Evolutionary conservation across 2,329 filamentous ascomycete genomes (phyloP).

Genomic region (Didymella pinodella): DNA sequence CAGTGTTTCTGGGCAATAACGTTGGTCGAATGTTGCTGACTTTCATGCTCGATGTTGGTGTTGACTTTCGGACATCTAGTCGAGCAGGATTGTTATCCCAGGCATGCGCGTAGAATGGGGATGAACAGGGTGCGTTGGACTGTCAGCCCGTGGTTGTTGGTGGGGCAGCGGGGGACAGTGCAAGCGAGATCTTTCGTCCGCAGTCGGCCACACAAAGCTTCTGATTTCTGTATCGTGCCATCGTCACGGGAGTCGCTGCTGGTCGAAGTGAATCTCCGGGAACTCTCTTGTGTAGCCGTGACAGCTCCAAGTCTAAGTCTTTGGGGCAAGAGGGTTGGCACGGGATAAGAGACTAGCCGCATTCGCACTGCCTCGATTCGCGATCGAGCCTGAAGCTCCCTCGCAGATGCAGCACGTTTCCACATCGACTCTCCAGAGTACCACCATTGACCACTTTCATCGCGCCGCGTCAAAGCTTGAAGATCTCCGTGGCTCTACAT

Average conservation of each 20-base stretch:
- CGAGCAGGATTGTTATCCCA: background rate
- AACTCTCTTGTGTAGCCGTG: no score
- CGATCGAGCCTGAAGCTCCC: no score
- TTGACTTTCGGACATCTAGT: no score
- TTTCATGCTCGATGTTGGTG: background rate
- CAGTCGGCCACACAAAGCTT: background rate
- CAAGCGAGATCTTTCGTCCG: background rate
- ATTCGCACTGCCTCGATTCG: no score
- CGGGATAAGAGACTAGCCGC: no score
- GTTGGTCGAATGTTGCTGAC: background rate
- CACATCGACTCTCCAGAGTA: background rate
- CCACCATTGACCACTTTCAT: background rate
- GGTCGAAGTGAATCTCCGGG: background rate
- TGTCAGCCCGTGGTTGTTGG: background rate
- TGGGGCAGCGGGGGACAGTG: background rate
- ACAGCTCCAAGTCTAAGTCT: no score
- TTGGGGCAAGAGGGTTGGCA: no score
- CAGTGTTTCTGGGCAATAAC: background rate
- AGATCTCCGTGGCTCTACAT: background rate
- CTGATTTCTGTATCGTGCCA: background rate
- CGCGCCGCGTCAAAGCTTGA: background rate
- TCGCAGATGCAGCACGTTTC: no score
- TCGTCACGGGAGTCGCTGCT: background rate
- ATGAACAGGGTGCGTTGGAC: background rate
- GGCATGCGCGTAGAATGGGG: background rate